Percentiles rank a stretch among this genome's conserved stretches.
Conservation (phyloP, 805 yeast species). For the Jamesozyma rosinii region DNA sequence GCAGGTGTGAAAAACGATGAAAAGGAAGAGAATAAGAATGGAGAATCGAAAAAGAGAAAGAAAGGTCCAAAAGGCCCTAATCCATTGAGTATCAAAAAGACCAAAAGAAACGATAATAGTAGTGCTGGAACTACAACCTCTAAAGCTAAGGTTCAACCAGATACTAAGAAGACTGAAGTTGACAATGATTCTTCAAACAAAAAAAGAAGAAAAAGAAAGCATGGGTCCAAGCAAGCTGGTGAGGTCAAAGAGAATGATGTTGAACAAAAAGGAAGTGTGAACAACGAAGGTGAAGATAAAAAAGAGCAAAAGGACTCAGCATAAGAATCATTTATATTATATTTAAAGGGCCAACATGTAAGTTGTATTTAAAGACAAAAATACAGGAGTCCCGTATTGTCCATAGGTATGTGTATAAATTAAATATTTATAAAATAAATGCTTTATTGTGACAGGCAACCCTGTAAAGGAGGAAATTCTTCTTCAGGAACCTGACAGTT, state of each 20-base stretch:
- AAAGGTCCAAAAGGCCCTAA: conserved; percentile 76
- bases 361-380: too few species aligned
- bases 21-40: conserved; percentile 23
- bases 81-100: conserved; percentile 82
- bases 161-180: neutral
- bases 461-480: conserved; percentile 12
- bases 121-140: neutral
- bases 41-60: conserved; percentile 43
- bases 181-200: conserved; percentile 2
- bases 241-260: neutral
- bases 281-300: neutral
- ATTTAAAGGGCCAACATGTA: too few species aligned
- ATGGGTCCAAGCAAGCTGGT: conserved; percentile 9
- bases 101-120: conserved; percentile 32
- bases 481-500: conserved; percentile 28
- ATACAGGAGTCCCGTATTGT: too few species aligned
- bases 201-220: conserved; percentile 19
- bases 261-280: neutral
- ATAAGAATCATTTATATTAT: too few species aligned
- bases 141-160: neutral
- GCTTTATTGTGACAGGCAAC: neutral
- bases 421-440: neutral
- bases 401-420: neutral
- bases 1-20: conserved; percentile 36
- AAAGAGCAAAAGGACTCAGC: neutral